Conservation (phyloP, 2,329 filamentous ascomycete genomes). For the Ceratocystiopsis minuta region DNA sequence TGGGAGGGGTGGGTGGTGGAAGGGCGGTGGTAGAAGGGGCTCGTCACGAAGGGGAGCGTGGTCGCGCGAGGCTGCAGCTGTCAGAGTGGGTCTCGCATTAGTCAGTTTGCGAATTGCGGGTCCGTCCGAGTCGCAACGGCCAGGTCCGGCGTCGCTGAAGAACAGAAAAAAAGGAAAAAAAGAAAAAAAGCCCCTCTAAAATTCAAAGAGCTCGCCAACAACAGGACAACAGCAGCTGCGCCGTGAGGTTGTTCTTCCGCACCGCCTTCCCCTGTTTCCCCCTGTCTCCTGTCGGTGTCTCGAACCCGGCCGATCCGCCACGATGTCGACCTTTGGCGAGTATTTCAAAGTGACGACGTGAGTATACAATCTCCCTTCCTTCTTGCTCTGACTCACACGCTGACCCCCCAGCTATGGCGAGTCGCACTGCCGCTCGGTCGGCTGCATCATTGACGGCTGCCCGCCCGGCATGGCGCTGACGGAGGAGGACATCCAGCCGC, state of each 20-base stretch:
- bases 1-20: too few relatives aligned
- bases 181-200: too few relatives aligned
- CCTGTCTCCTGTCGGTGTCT: background rate
- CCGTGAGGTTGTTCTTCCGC: background rate
- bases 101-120: too few relatives aligned
- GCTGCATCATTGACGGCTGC: conserved; percentile 85
- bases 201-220: too few relatives aligned
- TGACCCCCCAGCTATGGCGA: conserved; percentile 25
- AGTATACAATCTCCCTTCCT: conserved; percentile 14
- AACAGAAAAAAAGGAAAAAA: too few relatives aligned
- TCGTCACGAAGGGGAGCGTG: too few relatives aligned
- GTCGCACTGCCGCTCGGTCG: conserved; percentile 72
- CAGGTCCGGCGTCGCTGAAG: too few relatives aligned
- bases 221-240: background rate
- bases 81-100: too few relatives aligned
- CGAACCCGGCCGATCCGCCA: conserved; percentile 9
- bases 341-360: conserved; percentile 72
- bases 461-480: conserved; percentile 75
- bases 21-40: too few relatives aligned
- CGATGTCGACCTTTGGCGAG: conserved; percentile 76
- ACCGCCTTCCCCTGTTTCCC: background rate
- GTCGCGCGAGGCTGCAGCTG: too few relatives aligned
- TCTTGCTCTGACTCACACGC: conserved; percentile 2
- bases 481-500: conserved; percentile 79
- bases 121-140: too few relatives aligned